Conservation (phyloP, 805 yeast species). For the Jamesozyma rosinii region DNA sequence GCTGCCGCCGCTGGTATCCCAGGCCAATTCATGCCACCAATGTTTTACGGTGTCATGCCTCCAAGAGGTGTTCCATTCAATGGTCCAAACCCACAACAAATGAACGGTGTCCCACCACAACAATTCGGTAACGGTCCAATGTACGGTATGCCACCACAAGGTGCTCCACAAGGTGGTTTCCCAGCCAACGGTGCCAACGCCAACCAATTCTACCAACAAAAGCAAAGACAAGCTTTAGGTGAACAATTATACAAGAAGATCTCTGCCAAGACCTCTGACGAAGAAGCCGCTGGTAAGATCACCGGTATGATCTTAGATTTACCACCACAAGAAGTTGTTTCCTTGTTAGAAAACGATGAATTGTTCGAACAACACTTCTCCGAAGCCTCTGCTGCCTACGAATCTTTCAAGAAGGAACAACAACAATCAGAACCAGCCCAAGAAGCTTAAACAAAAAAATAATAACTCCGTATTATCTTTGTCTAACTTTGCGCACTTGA, state of each 20-base stretch:
- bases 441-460: conserved; percentile 3
- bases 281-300: conserved; percentile 95
- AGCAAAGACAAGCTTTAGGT: conserved; percentile 95
- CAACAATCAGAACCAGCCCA: conserved; percentile 18
- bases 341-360: conserved; percentile 81
- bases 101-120: conserved; percentile 65
- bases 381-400: conserved; percentile 91
- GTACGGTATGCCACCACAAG: conserved; percentile 73
- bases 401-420: conserved; percentile 64
- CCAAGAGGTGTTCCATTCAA: conserved; percentile 79
- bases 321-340: conserved; percentile 83
- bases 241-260: conserved; percentile 94
- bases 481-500: too few species aligned
- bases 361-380: conserved; percentile 82
- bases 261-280: conserved; percentile 76
- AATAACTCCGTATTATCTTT: not conserved
- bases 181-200: conserved; percentile 30
- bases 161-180: conserved; percentile 51
- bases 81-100: conserved; percentile 73
- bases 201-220: conserved; percentile 59
- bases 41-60: conserved; percentile 46
- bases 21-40: conserved; percentile 35
- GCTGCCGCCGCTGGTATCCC: conserved; percentile 34
- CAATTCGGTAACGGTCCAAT: conserved; percentile 68
- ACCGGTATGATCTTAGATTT: conserved; percentile 98